Conservation (phyloP, 2,329 filamentous ascomycete genomes). For the Elsinoe perseae region DNA sequence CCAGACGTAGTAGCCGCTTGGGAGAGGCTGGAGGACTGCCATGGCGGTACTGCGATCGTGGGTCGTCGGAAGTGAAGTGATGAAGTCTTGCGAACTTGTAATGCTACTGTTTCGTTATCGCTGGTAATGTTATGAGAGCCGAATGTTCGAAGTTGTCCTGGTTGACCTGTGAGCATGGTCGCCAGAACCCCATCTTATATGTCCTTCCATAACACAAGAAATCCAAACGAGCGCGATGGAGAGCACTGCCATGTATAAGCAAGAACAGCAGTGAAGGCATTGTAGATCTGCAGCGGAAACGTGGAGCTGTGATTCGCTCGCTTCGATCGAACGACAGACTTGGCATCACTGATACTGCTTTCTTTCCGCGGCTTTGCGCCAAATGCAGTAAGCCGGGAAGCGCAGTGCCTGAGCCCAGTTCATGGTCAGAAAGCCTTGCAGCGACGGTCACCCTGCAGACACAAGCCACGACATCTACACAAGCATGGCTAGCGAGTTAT, state of each 20-base stretch:
- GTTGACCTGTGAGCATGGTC: not conserved
- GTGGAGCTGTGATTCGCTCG: not conserved
- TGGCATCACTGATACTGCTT: not conserved
- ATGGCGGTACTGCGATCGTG: not conserved
- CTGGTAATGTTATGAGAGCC: not conserved
- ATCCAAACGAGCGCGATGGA: not conserved
- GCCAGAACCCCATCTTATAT: not conserved
- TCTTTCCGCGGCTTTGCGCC: not conserved
- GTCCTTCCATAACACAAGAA: not conserved
- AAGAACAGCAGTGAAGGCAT: not conserved
- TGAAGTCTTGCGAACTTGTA: no score
- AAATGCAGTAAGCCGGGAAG: not conserved
- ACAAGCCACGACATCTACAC: no score
- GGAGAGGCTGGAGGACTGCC: conserved; percentile 1
- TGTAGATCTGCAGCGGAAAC: not conserved
- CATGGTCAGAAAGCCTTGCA: not conserved
- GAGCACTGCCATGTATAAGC: not conserved
- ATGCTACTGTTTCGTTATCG: not conserved
- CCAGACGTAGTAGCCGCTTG: conserved; percentile 10
- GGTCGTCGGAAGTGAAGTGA: not conserved
- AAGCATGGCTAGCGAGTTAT: no score
- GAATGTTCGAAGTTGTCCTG: no score
- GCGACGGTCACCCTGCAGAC: no score
- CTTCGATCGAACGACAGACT: not conserved
- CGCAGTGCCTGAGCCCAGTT: not conserved